Conservation (phyloP, 805 yeast species). For the Teunomyces aglyptinius region DNA sequence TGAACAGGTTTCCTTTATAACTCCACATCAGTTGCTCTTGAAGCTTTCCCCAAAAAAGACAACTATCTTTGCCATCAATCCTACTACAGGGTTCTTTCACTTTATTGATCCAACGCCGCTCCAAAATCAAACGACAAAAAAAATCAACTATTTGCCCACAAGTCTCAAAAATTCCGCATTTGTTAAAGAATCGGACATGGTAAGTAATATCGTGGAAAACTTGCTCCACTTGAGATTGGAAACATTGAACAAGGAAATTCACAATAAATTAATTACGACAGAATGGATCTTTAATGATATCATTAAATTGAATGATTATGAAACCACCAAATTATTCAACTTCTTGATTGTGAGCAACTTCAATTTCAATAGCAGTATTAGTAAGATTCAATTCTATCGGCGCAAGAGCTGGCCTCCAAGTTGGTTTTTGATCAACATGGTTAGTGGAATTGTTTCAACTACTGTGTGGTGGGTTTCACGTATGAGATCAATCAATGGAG, state of each 20-base stretch:
- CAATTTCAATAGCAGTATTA: slow-evolving; percentile 13
- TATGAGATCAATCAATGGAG: slow-evolving; percentile 48
- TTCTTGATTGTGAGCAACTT: slow-evolving; percentile 21
- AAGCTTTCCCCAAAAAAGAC: slow-evolving; percentile 32
- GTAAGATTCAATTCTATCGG: slow-evolving; percentile 39
- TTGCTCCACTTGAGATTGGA: slow-evolving; percentile 50
- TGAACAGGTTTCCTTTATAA: slow-evolving; percentile 14
- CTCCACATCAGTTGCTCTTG: slow-evolving; percentile 34
- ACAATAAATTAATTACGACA: slow-evolving; percentile 57
- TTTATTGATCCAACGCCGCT: slow-evolving; percentile 39
- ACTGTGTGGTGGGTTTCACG: slow-evolving; percentile 55
- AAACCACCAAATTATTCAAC: slow-evolving; percentile 40
- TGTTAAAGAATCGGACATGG: slow-evolving; percentile 31
- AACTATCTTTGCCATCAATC: slow-evolving; percentile 38
- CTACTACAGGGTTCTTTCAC: slow-evolving; percentile 40
- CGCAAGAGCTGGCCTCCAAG: slow-evolving; percentile 55
- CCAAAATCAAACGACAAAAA: slow-evolving; percentile 30
- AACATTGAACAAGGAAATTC: slow-evolving; percentile 48
- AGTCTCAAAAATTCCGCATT: slow-evolving; percentile 16
- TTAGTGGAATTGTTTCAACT: slow-evolving; percentile 34
- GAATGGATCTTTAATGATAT: slow-evolving; percentile 68
- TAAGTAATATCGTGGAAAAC: slow-evolving; percentile 26
- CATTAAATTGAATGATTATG: slow-evolving; percentile 49
- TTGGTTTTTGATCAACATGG: slow-evolving; percentile 50
- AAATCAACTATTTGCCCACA: slow-evolving; percentile 27